Evolutionary conservation across 257 asterid species (phyloP), one percentile per base, ranked within the genome.

Genomic region (Solanum chiquidenum): DNA sequence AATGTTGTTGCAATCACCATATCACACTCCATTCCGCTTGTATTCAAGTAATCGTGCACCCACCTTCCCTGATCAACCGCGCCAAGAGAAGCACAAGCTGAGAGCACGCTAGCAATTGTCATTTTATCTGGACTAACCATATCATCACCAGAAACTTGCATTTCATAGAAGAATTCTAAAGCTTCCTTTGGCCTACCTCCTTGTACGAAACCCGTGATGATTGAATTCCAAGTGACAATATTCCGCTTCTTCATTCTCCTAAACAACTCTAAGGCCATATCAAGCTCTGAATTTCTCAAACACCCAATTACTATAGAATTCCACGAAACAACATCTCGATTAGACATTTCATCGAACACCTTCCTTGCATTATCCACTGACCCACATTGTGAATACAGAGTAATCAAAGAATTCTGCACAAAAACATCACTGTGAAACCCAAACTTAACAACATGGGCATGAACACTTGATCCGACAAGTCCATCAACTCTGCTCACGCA

Each of bases 41-140:
- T 89, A 20, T 91, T 91, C 91, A 96, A 88, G 91, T 91, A 95
- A 87, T 91, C 49, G 68, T 95, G 98, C 34, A 96, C 91, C 98
- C 97, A 93, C 76, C 84, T 91, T n/a, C 98, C 98, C 0, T 93
- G 96, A 90, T 93, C 94, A 83, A 92, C 87, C 33, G 98, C 94
- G 11, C 99, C 99, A 49, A 96, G 95, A 87, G 97, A 90, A 73
- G 99, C 98, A 90, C 98, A 95, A 7, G 95, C 98, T 0, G 99
- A 93, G 86, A 96, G 87, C 8, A 90, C 95, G 62, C 96, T 90
- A 20, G 99, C 98, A 52, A 95, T 87, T 7, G 97, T 96, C 52
- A 96, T 66, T 87, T 94, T 96, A 91, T 96, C 99, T 11, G 98
- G 98, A 3, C 23, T 71, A 34, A 91, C 90, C 35, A 10, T 85